These are phyloP conservation scores for Neonectria sp. DNA, from an alignment of 2,329 filamentous ascomycete genomes.

Conservation along the genomic window DNA sequence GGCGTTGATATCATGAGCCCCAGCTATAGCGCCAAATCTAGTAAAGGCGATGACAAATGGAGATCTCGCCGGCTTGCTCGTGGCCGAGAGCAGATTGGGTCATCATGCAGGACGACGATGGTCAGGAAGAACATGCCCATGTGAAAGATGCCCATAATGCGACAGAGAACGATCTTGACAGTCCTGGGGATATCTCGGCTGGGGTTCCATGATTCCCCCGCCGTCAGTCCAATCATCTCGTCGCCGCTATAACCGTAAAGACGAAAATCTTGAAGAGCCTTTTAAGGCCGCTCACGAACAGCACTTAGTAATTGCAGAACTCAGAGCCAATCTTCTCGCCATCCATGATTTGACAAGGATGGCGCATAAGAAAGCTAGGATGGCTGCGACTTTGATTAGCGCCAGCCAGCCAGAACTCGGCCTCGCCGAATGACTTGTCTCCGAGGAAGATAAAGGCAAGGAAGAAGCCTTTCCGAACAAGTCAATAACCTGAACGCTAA, in stretches of 20 bases:
- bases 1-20: constrained; percentile 63
- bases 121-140: constrained; percentile 66
- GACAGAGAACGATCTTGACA: constrained; percentile 43
- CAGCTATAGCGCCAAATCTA: constrained; percentile 8
- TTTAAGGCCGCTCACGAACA: constrained; percentile 10
- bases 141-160: constrained; percentile 59
- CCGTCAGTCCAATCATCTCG: constrained; percentile 40
- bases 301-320: constrained; percentile 21
- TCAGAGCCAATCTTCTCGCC: constrained; percentile 40
- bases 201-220: constrained; percentile 57
- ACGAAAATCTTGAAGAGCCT: constrained; percentile 21
- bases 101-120: constrained; percentile 68
- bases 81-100: constrained; percentile 63
- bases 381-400: constrained; percentile 25
- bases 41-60: constrained; percentile 66
- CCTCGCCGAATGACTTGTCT: constrained; percentile 22
- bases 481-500: no score
- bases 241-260: constrained; percentile 22
- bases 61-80: constrained; percentile 63
- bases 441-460: constrained; percentile 20
- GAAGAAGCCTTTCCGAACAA: constrained; percentile 8
- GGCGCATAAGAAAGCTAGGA: constrained; percentile 28
- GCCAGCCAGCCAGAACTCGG: constrained; percentile 33
- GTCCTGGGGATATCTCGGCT: constrained; percentile 56
- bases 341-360: constrained; percentile 39